Percentiles rank a stretch among this genome's conserved stretches.
Evolutionary conservation across 2,329 filamentous ascomycete species (phyloP).

Genomic region (Didymella sp.): DNA sequence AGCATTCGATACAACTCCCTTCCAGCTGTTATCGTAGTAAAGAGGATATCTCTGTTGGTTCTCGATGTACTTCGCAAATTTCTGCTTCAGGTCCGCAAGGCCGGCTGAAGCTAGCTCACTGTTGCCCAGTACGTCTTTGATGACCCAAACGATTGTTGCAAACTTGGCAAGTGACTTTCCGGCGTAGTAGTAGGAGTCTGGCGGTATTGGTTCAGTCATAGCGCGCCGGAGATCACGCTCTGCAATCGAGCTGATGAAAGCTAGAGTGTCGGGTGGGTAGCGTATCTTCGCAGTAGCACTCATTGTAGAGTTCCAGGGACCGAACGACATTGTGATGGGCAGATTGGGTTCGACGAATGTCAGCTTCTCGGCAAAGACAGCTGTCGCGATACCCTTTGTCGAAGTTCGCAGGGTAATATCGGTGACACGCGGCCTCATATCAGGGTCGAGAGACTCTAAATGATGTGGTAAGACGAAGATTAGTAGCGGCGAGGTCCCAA

Average conservation of each 20-base stretch:
- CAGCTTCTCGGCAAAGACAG: constrained; percentile 65
- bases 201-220: constrained; percentile 73
- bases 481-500: constrained; percentile 71
- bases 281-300: constrained; percentile 43
- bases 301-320: constrained; percentile 71
- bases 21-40: constrained; percentile 70
- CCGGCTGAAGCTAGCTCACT: constrained; percentile 58
- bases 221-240: constrained; percentile 77
- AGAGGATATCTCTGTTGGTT: constrained; percentile 58
- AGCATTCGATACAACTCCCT: constrained; percentile 79
- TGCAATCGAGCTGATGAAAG: constrained; percentile 67
- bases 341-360: constrained; percentile 78
- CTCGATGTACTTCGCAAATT: constrained; percentile 56
- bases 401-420: constrained; percentile 74
- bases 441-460: constrained; percentile 71
- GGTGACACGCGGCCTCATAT: constrained; percentile 58
- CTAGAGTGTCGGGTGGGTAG: constrained; percentile 60
- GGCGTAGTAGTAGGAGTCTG: constrained; percentile 90
- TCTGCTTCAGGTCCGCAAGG: constrained; percentile 57
- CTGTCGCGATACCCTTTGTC: constrained; percentile 82
- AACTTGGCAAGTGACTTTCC: constrained; percentile 65
- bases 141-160: constrained; percentile 54
- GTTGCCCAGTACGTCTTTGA: constrained; percentile 65
- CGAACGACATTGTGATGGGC: constrained; percentile 76
- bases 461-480: constrained; percentile 94